These are phyloP conservation scores for Agapanthus africanus DNA, from an alignment of 106 monocot genomes.

Conservation along the genomic window DNA sequence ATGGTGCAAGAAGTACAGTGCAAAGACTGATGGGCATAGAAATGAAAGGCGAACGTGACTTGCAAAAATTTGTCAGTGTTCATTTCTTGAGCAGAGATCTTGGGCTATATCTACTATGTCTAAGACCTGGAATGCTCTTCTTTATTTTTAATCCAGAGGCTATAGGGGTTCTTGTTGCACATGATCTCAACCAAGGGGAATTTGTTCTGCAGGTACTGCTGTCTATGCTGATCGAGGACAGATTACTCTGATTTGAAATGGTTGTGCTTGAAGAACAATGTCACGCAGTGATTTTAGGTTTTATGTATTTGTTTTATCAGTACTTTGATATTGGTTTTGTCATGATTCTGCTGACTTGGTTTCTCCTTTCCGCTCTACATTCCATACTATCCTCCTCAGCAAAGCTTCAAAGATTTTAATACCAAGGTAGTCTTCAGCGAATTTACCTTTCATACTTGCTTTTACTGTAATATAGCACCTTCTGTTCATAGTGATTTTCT, in stretches of 20 bases:
- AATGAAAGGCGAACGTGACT: slow-evolving; percentile 76
- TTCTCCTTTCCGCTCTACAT: slow-evolving; percentile 40
- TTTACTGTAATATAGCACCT: too few species aligned
- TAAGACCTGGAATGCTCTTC: slow-evolving; percentile 92
- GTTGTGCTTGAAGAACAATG: slow-evolving; percentile 7
- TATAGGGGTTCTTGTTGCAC: slow-evolving; percentile 95
- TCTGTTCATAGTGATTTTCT: not conserved
- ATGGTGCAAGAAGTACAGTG: slow-evolving; percentile 84
- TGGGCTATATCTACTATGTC: slow-evolving; percentile 52
- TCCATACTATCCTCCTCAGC: slow-evolving; percentile 98
- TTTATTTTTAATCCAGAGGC: slow-evolving; percentile 85
- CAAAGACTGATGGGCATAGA: slow-evolving; percentile 58
- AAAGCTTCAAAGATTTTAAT: slow-evolving; percentile 72
- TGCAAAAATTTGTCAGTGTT: slow-evolving; percentile 86
- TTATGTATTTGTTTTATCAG: not conserved
- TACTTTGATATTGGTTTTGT: not conserved
- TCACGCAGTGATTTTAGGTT: not conserved
- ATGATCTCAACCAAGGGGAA: slow-evolving; percentile 85
- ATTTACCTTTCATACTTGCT: too few species aligned
- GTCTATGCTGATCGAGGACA: not conserved
- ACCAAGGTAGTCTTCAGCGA: slow-evolving; percentile 36
- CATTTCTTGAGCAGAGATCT: slow-evolving; percentile 93
- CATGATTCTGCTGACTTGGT: slow-evolving; percentile 14
- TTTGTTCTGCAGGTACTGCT: slow-evolving; percentile 93
- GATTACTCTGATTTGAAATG: not conserved